These are phyloP conservation scores for Agaricus subrufescens DNA, from an alignment of 768 basidiomycete species.

Conservation along the genomic window DNA sequence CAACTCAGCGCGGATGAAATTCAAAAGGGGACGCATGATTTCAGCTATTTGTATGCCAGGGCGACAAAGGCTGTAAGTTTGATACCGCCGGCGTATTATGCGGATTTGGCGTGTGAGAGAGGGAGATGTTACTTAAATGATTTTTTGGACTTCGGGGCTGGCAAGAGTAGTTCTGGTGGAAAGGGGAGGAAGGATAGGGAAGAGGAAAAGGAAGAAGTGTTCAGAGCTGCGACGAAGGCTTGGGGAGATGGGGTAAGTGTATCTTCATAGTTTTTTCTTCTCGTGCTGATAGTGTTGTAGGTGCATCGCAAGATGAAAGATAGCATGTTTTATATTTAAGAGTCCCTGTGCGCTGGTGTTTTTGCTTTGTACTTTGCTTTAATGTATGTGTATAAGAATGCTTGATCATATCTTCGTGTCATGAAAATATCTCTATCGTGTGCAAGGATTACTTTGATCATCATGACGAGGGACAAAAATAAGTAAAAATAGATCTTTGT, in stretches of 20 bases:
- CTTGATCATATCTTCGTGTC: too few species aligned
- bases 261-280: background rate
- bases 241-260: conserved; percentile 52
- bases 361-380: too few species aligned
- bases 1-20: conserved; percentile 62
- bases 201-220: conserved; percentile 31
- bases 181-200: conserved; percentile 21
- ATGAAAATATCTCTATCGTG: too few species aligned
- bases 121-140: conserved; percentile 74
- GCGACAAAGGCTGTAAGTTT: conserved; percentile 83
- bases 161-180: conserved; percentile 22
- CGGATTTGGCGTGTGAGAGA: conserved; percentile 79
- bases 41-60: conserved; percentile 73
- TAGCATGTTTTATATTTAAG: conserved; percentile 73
- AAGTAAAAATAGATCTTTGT: too few species aligned
- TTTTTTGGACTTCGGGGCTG: conserved; percentile 52
- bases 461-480: too few species aligned
- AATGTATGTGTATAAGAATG: too few species aligned
- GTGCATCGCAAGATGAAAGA: conserved; percentile 52
- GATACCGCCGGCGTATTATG: conserved; percentile 76
- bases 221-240: conserved; percentile 33
- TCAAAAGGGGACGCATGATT: conserved; percentile 66
- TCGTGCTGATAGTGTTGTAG: conserved; percentile 18
- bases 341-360: background rate
- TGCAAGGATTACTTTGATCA: too few species aligned